A percentile compares a stretch with the other conserved stretches of the same genome.
Conservation (phyloP, 345 rosid genomes). For the Salix purpurea region DNA sequence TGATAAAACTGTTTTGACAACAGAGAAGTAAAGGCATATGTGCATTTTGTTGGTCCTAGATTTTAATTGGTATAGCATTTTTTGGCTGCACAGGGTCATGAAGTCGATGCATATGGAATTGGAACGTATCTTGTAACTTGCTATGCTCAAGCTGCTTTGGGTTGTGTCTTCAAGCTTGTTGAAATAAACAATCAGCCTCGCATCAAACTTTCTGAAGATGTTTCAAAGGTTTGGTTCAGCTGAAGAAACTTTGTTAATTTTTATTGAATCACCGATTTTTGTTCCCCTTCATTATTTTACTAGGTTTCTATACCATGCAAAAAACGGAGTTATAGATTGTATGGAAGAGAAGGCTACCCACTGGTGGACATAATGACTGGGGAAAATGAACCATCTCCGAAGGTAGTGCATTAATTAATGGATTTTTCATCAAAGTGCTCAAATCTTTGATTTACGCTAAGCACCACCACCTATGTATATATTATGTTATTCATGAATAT, state of each 20-base stretch:
- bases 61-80: slow-evolving; percentile 2
- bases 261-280: neutral
- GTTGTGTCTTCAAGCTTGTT: slow-evolving; percentile 97
- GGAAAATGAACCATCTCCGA: slow-evolving; percentile 78
- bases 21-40: neutral
- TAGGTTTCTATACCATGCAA: slow-evolving; percentile 97
- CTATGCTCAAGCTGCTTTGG: slow-evolving; percentile 89
- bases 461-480: neutral
- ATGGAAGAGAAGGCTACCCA: slow-evolving; percentile 90
- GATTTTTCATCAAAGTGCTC: neutral
- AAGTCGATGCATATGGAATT: slow-evolving; percentile 84
- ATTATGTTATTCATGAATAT: neutral
- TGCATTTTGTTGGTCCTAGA: neutral
- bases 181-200: slow-evolving; percentile 90
- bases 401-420: slow-evolving; percentile 42
- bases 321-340: slow-evolving; percentile 64
- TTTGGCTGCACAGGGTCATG: slow-evolving; percentile 62
- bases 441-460: neutral
- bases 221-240: slow-evolving; percentile 62
- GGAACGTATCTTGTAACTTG: slow-evolving; percentile 95
- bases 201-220: slow-evolving; percentile 98
- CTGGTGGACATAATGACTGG: slow-evolving; percentile 93
- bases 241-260: neutral
- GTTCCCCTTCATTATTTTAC: slow-evolving; percentile 4
- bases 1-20: neutral